These are phyloP conservation scores for Poterioochromonas sp. DNA, from an alignment of 352 stramenopile species.

Conservation along the genomic window DNA sequence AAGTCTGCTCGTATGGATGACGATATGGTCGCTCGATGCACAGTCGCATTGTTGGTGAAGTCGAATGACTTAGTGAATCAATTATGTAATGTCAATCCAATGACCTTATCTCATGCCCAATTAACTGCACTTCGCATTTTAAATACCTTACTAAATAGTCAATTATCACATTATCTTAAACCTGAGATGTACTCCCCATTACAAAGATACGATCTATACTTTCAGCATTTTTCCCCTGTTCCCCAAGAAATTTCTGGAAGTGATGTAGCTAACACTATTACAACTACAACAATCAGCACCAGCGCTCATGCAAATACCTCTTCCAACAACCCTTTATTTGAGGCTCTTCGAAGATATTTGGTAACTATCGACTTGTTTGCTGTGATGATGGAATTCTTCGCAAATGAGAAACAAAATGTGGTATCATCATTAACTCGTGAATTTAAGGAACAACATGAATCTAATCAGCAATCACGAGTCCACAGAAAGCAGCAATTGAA, in stretches of 20 bases:
- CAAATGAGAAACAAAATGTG: not conserved
- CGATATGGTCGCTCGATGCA: slow-evolving; percentile 21
- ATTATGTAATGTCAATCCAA: not conserved
- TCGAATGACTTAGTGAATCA: slow-evolving; percentile 6
- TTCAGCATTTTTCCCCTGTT: not conserved
- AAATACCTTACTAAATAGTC: slow-evolving; percentile 17
- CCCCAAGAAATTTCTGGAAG: not conserved
- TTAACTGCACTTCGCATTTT: slow-evolving; percentile 12
- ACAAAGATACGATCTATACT: not conserved
- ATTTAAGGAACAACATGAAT: not conserved
- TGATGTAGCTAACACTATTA: too few species aligned
- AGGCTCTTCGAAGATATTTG: not conserved
- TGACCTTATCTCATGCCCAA: not conserved
- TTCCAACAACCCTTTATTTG: too few species aligned
- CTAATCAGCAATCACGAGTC: not conserved
- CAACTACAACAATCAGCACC: too few species aligned
- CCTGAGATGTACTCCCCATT: not conserved
- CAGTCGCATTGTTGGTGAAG: slow-evolving; percentile 4
- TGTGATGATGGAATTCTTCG: not conserved
- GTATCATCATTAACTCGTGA: too few species aligned
- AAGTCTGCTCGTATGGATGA: slow-evolving; percentile 22
- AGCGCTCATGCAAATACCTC: too few species aligned
- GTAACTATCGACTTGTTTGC: not conserved
- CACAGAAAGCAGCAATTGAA: not conserved
- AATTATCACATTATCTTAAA: not conserved